Evolutionary conservation across 257 asterid genomes (phyloP).

Genomic region (Salvia miltiorrhiza): DNA sequence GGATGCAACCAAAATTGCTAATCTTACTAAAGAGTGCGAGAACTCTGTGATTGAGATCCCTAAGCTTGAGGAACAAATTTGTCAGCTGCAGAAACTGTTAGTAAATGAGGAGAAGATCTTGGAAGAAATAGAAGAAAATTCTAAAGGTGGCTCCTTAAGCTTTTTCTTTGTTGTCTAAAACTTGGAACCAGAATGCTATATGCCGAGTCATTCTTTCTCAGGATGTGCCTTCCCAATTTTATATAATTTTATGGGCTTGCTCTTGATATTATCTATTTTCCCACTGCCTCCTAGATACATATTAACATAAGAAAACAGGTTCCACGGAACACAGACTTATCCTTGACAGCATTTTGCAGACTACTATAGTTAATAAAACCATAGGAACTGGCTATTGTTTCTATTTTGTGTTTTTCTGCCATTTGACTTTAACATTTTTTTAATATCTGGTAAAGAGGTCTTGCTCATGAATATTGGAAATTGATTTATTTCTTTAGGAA

Average conservation of each 20-base stretch:
- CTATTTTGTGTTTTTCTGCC: neutral
- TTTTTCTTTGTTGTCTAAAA: neutral
- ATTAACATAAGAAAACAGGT: neutral
- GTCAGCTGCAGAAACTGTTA: constrained; percentile 60
- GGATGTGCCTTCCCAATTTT: neutral
- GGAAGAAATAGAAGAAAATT: constrained; percentile 73
- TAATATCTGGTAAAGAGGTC: neutral
- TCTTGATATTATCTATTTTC: neutral
- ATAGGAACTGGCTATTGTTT: neutral
- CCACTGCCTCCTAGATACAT: neutral
- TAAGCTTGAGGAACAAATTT: constrained; percentile 68
- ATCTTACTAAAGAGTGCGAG: constrained; percentile 67
- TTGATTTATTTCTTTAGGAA: neutral
- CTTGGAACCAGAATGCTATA: neutral
- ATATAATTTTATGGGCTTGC: neutral
- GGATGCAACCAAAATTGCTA: constrained; percentile 69
- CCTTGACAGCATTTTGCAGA: neutral
- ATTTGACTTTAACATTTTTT: neutral
- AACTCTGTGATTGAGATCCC: constrained; percentile 78
- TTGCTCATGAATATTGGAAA: neutral
- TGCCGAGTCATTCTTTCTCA: neutral
- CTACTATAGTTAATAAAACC: neutral
- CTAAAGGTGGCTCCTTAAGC: constrained; percentile 52
- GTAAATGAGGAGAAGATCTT: constrained; percentile 68
- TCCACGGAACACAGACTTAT: neutral